Evolutionary conservation across 2,329 filamentous ascomycete species (phyloP), one percentile per base, ranked within the genome.

Genomic region (Hymenoscyphus fraxineus): DNA sequence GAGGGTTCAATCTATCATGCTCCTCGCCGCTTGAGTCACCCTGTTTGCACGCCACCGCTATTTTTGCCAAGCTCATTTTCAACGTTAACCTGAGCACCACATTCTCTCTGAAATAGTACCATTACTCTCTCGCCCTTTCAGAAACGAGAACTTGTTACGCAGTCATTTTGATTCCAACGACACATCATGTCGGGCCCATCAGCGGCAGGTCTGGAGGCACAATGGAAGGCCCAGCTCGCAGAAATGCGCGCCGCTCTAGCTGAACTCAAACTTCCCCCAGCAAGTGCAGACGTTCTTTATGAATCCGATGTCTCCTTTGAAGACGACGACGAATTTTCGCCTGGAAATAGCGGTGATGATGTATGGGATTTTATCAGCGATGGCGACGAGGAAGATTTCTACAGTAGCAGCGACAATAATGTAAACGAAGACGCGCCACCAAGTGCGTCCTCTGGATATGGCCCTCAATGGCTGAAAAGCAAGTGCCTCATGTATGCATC

Each of bases 331-430:
- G 81, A 81, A 35, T 67, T 73, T 55, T 70, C 69, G 15, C 84
- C 83, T 1, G 85, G 85, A 5, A 86, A 84, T 55, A 86, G 84
- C 19, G 85, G 86, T 5, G 90, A 94, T 65, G 93, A 97, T 77
- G 88, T 97, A 10, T 97, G 94, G 94, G 93, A 97, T 75, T 87
- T 96, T 65, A 92, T 96, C 73, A 92, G 88, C 65, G 89, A 93
- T 60, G 83, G 84, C 59, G 88, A 90, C 31, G 86, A 87, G 22
- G 88, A 88, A 63, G 51, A 55, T 31, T 81, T 84, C 7, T 81
- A 84, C 74, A 89, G 85, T 72, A 89, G 87, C 70, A 90, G 91
- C 67, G 79, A 86, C 38, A 84, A 88, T 58, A 78, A 82, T 54
- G 79, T 78, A 32, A 71, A 88, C 58, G 78, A 82, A 54, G 79